Evolutionary conservation across 805 yeast species (phyloP), one percentile per base, ranked within the genome.

Genomic region (Nakazawaea anatomiae): DNA sequence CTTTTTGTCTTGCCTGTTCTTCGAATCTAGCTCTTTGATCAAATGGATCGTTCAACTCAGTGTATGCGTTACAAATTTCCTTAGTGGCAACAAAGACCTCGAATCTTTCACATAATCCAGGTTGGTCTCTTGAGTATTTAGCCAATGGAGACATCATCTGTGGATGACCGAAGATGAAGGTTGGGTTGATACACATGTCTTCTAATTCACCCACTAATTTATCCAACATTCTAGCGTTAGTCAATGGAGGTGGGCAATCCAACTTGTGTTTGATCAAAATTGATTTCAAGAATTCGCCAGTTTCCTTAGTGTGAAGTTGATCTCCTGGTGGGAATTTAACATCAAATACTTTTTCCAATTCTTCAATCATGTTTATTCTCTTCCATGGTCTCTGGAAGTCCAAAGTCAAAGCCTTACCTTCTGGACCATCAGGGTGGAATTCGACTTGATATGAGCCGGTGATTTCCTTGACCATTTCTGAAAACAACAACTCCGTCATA

Each of bases 81-180:
- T 92, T 92, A 59, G 98, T 94, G 52, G 96, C 98, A 59, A 94
- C 98, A 65, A 92, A 92, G 53, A 94, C 97, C 76, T 92, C 99
- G 69, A 92, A 92, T 73, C 99, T 84, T 75, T 92, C 99, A 80
- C 97, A 90, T 67, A 92, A 76, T 63, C 99, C 99, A 54, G 96
- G 96, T 57, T 80, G 78, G 54, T 84, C 79, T 74, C 99, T 85
- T 69, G 92, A 88, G 75, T 88, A 89, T 77, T 92, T 92, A 67
- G 99, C 99, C 72, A 92, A 80, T 59, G 99, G 99, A 52, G 98
- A 92, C 99, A 92, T 92, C 95, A 92, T 89, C 76, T 92, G 97
- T 54, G 99, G 99, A 72, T 92, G 99, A 62, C 99, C 99, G 65
- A 89, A 91, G 71, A 92, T 88, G 72, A 92, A 92, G 44, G 98